Conservation (phyloP, 2,329 filamentous ascomycete genomes). For the Whalleya microplaca region DNA sequence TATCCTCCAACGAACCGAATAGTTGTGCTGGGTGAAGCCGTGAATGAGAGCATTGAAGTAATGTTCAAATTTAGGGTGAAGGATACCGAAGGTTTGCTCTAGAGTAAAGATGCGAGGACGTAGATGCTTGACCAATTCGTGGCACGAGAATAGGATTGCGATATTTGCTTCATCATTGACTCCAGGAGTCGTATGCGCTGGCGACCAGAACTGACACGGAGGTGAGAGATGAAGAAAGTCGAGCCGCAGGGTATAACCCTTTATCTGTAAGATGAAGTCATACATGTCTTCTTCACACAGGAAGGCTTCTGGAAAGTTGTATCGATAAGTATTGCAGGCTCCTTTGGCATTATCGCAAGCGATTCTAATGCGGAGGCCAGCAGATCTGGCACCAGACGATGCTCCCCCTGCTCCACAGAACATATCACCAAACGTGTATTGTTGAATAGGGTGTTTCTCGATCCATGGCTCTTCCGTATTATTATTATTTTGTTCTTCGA, state of each 20-base stretch:
- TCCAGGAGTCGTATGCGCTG: slow-evolving; percentile 65
- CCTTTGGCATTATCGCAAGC: slow-evolving; percentile 65
- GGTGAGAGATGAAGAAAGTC: slow-evolving; percentile 78
- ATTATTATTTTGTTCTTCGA: slow-evolving; percentile 10
- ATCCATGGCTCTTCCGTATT: slow-evolving; percentile 11
- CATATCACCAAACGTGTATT: slow-evolving; percentile 63
- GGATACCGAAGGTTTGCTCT: slow-evolving; percentile 77
- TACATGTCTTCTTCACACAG: slow-evolving; percentile 54
- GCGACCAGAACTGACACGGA: slow-evolving; percentile 77
- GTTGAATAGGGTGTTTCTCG: slow-evolving; percentile 34
- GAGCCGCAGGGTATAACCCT: slow-evolving; percentile 45
- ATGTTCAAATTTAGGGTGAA: slow-evolving; percentile 52
- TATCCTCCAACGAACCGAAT: slow-evolving; percentile 71
- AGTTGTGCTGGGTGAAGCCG: slow-evolving; percentile 67
- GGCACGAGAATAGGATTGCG: slow-evolving; percentile 58
- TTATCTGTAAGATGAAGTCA: slow-evolving; percentile 48
- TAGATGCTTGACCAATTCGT: slow-evolving; percentile 57
- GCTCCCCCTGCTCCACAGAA: slow-evolving; percentile 67
- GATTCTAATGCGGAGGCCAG: slow-evolving; percentile 61
- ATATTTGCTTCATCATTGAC: slow-evolving; percentile 70
- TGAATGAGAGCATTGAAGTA: slow-evolving; percentile 65
- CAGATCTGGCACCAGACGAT: slow-evolving; percentile 53
- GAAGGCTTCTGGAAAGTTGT: slow-evolving; percentile 59
- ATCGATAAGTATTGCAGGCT: slow-evolving; percentile 60
- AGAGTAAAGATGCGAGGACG: slow-evolving; percentile 74